Base-by-base conservation (phyloP, 2,329 filamentous ascomycete species). In the Cercospora nicotianae region DNA sequence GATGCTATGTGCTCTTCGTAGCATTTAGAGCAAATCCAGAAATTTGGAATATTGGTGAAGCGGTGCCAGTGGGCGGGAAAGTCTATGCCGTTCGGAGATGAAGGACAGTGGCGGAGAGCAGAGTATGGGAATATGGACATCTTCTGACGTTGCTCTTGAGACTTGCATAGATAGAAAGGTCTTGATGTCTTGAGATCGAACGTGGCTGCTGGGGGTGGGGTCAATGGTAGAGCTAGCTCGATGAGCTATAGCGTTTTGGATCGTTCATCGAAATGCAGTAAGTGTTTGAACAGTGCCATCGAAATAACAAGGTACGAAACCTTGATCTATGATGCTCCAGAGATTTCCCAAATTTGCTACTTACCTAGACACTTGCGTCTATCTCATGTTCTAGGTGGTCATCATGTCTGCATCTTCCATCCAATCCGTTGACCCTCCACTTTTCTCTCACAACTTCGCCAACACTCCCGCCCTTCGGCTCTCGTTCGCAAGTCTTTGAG, bases 11-110 rank as follows among this genome's bases (percentile, higher is more conserved):
- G 13, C 8, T 58, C 53, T 30, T 5, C 3, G 26, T 58, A 58
- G 53, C 53, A 58, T 58, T 57, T 58, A 16, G 53, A 58, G 53
- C 53, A 58, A 3, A 58, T 58, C 23, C 53, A 58, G 13, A 58
- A 58, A 31, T 31, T 58, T 7, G 53, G 26, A 10, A 58, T 18
- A 4, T 58, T 33, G 53, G 26, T 58, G 26, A 30, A 58, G 53
- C 53, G 53, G 26, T 58, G 53, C 53, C 53, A 58, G 8, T 58
- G 53, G 16, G 53, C 3, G n/a, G 53, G 12, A 26, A 58, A 58
- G 13, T 16, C 30, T 28, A 58, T 18, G 23, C 53, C 53, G 23
- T n/a, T 58, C 2, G 26, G 30, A 12, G 53, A 6, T 31, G 23
- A 31, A n/a, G 53, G 53, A 10, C 53, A 58, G 28, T 30, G 26